A percentile compares a stretch with the other conserved stretches of the same genome.
Conservation (phyloP, 805 yeast species). For the Grigorovia transvaalensis region DNA sequence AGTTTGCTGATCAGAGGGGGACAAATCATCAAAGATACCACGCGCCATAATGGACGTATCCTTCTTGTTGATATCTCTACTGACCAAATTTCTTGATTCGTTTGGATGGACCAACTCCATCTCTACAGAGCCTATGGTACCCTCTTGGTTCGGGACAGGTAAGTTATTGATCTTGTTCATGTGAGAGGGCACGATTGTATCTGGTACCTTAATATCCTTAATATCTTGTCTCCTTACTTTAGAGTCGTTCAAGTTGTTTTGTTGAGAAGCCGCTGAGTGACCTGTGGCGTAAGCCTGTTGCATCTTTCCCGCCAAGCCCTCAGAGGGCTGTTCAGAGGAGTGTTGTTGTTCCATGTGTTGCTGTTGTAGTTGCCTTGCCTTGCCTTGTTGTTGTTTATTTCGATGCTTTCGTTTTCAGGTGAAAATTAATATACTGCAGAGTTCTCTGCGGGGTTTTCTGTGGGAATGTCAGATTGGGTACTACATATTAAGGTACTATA, state of each 20-base stretch:
- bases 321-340: background rate
- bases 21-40: slow-evolving; percentile 12
- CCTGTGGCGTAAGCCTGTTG: slow-evolving; percentile 4
- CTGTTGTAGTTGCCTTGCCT: too few relatives aligned
- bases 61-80: slow-evolving; percentile 19
- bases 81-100: slow-evolving; percentile 12
- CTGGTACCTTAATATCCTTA: background rate
- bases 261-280: background rate
- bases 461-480: too few relatives aligned
- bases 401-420: background rate
- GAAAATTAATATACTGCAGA: background rate
- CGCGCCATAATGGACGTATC: slow-evolving; percentile 25
- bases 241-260: background rate
- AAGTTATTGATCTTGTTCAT: slow-evolving; percentile 13
- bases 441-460: too few relatives aligned
- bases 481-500: background rate
- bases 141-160: slow-evolving; percentile 18
- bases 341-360: background rate
- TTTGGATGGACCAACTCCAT: slow-evolving; percentile 21
- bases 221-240: background rate
- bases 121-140: slow-evolving; percentile 25
- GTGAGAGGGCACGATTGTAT: slow-evolving; percentile 16
- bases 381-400: background rate
- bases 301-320: background rate
- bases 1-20: slow-evolving; percentile 7